phyloP scores from a whole-genome alignment of 2,329 filamentous ascomycete genomes.

The Epichloe typhina region DNA sequence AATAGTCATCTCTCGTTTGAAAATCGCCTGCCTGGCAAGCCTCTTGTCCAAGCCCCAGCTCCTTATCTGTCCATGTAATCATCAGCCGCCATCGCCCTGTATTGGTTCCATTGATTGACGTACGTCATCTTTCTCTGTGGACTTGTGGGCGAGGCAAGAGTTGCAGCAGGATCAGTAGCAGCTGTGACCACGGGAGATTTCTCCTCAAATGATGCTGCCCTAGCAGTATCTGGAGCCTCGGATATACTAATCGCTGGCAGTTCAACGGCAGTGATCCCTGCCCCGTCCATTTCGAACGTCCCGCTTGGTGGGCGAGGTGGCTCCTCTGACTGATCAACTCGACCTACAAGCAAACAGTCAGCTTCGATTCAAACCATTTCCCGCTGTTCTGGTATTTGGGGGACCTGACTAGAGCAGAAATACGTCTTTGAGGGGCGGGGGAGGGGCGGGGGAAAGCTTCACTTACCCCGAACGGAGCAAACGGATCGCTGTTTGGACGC shows the following conservation, averaged over 20 bases:
- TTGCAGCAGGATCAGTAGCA: constrained; percentile 19
- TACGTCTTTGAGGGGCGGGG: no score
- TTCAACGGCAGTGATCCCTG: constrained; percentile 18
- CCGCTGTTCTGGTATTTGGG: no score
- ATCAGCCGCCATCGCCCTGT: constrained; percentile 1
- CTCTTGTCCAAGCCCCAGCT: not conserved
- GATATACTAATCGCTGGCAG: constrained; percentile 16
- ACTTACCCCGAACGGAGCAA: constrained; percentile 33
- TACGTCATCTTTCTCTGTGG: constrained; percentile 17
- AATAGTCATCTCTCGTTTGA: no score
- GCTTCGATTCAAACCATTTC: no score
- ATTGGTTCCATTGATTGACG: constrained; percentile 27
- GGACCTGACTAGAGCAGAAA: no score
- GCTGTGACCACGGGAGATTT: constrained; percentile 5
- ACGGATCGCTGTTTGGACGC: constrained; percentile 18
- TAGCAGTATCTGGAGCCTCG: not conserved
- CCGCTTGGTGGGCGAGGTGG: constrained; percentile 14
- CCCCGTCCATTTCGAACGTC: constrained; percentile 27
- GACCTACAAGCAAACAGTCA: constrained; percentile 13
- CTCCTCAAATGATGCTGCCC: not conserved
- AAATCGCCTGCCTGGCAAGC: no score
- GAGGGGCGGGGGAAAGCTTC: not conserved
- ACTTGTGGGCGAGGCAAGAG: constrained; percentile 19
- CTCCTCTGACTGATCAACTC: constrained; percentile 19
- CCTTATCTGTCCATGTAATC: not conserved